phyloP scores from a whole-genome alignment of 768 basidiomycete genomes.

The Podaxis rugospora region DNA sequence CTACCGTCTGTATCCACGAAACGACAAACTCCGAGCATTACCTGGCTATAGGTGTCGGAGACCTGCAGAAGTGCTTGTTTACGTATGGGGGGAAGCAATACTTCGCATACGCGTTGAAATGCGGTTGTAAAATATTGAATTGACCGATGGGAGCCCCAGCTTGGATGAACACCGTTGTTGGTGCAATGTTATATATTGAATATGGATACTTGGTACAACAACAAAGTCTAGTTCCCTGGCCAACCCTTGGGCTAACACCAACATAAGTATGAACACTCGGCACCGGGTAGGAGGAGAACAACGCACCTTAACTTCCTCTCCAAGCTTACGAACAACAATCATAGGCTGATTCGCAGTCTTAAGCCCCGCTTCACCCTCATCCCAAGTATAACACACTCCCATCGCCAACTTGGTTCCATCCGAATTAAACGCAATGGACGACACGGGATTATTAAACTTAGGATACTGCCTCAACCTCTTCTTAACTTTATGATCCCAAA shows the following conservation, averaged over 20 bases:
- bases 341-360: conserved; percentile 61
- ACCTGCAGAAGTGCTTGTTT: no score
- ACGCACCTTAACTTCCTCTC: conserved; percentile 66
- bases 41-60: no score
- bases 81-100: no score
- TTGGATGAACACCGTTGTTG: not conserved
- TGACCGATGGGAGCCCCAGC: no score
- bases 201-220: not conserved
- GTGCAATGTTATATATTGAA: not conserved
- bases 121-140: no score
- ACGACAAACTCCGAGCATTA: no score
- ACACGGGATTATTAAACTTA: conserved; percentile 71
- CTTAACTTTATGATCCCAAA: conserved; percentile 98
- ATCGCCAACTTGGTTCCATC: conserved; percentile 81
- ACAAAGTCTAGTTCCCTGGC: conserved; percentile 1
- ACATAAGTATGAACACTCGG: not conserved
- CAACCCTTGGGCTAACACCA: conserved; percentile 1
- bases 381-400: conserved; percentile 89
- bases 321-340: conserved; percentile 57
- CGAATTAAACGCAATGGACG: conserved; percentile 76
- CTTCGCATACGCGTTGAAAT: no score
- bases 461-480: conserved; percentile 91
- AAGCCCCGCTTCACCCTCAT: conserved; percentile 73
- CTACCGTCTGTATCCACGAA: no score
- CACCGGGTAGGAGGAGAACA: not conserved